Conservation (phyloP, 1,284 basidiomycete species). For the Quambalaria eucalypti region DNA sequence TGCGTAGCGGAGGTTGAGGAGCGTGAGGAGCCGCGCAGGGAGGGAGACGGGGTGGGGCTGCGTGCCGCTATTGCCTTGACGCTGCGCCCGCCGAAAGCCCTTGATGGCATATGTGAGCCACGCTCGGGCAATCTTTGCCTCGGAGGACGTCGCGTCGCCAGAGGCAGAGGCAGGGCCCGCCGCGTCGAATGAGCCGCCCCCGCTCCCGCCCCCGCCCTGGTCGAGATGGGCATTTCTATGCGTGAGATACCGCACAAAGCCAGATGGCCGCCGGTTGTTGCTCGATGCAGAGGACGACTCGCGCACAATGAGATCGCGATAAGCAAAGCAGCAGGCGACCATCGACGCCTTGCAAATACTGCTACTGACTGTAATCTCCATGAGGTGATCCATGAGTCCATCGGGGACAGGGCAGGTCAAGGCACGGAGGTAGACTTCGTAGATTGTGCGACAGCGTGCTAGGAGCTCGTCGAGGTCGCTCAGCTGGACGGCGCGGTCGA, state of each 20-base stretch:
- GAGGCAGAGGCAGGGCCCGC: no score
- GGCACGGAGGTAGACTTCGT: not conserved
- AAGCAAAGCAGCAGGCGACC: slow-evolving; percentile 25
- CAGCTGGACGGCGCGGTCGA: not conserved
- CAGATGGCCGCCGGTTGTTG: not conserved
- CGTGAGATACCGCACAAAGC: slow-evolving; percentile 2
- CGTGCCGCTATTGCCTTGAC: no score
- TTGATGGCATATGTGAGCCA: slow-evolving; percentile 2
- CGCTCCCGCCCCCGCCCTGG: no score
- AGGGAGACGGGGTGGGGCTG: not conserved
- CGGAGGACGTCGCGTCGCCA: not conserved
- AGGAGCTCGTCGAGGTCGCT: slow-evolving; percentile 4
- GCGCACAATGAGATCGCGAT: slow-evolving; percentile 18
- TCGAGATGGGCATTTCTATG: no score
- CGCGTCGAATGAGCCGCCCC: not conserved
- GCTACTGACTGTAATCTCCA: slow-evolving; percentile 17
- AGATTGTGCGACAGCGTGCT: not conserved
- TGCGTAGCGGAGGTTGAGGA: slow-evolving; percentile 5
- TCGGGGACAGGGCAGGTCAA: not conserved
- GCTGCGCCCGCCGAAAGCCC: not conserved
- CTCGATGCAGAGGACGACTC: no score
- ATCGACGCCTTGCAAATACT: slow-evolving; percentile 24
- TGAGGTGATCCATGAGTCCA: slow-evolving; percentile 14
- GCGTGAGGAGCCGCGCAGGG: not conserved
- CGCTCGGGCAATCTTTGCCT: not conserved